Conservation (phyloP, 805 yeast species). For the Candida nemodendra region DNA sequence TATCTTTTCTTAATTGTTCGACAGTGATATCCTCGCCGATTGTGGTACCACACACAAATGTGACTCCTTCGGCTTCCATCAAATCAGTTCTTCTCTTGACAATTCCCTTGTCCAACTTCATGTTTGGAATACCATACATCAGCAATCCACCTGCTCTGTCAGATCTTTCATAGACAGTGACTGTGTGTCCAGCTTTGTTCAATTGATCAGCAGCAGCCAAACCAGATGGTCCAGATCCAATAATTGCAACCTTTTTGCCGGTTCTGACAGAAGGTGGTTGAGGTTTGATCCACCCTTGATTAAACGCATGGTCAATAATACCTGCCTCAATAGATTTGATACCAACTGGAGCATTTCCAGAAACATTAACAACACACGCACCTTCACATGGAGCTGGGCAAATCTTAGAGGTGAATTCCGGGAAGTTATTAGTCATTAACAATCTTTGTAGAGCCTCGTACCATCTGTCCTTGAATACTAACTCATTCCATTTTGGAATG, state of each 20-base stretch:
- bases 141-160: constrained; percentile 96
- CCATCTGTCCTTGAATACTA: constrained; percentile 95
- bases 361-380: constrained; percentile 80
- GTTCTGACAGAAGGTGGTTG: constrained; percentile 76
- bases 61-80: constrained; percentile 85
- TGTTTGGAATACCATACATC: constrained; percentile 99
- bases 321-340: constrained; percentile 95
- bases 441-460: constrained; percentile 86
- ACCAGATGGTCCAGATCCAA: constrained; percentile 98
- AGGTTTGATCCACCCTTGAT: constrained; percentile 94
- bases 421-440: constrained; percentile 96
- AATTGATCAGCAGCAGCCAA: constrained; percentile 95
- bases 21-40: constrained; percentile 82
- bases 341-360: constrained; percentile 94
- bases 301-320: constrained; percentile 93
- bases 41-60: constrained; percentile 71
- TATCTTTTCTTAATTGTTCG: constrained; percentile 57
- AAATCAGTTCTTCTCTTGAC: constrained; percentile 92
- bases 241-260: constrained; percentile 78
- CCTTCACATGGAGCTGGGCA: constrained; percentile 99
- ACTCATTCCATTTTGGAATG: constrained; percentile 97
- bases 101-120: constrained; percentile 92
- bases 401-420: constrained; percentile 96
- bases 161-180: constrained; percentile 88
- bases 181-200: constrained; percentile 92